These are phyloP conservation scores for Apiospora aurea DNA, from an alignment of 2,329 filamentous ascomycete genomes.

Conservation along the genomic window DNA sequence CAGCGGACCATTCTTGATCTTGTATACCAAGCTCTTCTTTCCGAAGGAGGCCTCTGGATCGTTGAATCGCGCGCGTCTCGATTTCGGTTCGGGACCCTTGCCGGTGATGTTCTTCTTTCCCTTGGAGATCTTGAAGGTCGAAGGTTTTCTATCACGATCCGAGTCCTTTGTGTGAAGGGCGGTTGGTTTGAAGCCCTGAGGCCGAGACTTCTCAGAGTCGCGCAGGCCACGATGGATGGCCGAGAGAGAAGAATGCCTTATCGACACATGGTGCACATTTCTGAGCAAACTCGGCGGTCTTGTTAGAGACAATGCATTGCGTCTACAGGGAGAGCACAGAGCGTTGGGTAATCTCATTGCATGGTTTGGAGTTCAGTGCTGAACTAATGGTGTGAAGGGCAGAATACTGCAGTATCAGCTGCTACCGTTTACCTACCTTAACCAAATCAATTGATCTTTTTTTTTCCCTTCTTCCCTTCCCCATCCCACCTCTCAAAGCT, in stretches of 20 bases:
- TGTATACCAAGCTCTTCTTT: constrained; percentile 63
- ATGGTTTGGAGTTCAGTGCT: constrained; percentile 29
- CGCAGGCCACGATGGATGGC: constrained; percentile 74
- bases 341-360: constrained; percentile 40
- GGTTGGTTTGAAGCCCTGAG: constrained; percentile 39
- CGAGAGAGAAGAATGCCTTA: constrained; percentile 65
- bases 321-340: constrained; percentile 40
- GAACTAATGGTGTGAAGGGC: constrained; percentile 20
- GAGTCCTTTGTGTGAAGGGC: constrained; percentile 40
- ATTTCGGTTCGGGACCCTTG: constrained; percentile 48
- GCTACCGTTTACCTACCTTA: not conserved
- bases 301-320: constrained; percentile 31
- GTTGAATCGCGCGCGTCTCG: constrained; percentile 59
- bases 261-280: constrained; percentile 31
- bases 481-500: not conserved
- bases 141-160: constrained; percentile 31
- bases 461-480: not conserved
- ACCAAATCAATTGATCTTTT: constrained; percentile 9
- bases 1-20: constrained; percentile 55
- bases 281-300: constrained; percentile 27
- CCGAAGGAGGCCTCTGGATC: constrained; percentile 58
- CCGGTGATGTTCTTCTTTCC: constrained; percentile 61
- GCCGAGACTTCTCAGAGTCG: constrained; percentile 43
- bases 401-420: not conserved
- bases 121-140: constrained; percentile 48